Evolutionary conservation across 805 yeast genomes (phyloP), one percentile per base, ranked within the genome.

Genomic region (Candida dendrica): DNA sequence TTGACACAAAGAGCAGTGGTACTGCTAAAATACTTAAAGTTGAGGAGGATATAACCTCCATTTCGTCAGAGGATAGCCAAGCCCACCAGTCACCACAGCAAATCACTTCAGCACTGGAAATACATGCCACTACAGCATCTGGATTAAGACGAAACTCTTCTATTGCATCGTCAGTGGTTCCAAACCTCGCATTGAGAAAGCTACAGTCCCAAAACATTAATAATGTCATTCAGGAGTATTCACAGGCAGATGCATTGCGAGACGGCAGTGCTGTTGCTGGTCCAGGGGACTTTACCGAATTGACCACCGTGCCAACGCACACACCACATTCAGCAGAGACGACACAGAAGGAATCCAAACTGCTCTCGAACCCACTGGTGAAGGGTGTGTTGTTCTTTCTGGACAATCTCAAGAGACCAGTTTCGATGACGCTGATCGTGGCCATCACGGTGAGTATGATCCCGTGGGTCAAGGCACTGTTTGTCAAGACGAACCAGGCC

Each of bases 381-480:
- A 59, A 5, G 44, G 59, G 22, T 56, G 6, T 59, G 53, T 46
- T 51, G 2, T 68, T 63, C 45, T 59, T 71, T 41, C 18, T 65
- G 4, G 72, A 75, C 44, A 84, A 82, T 58, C 76, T 83, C 49
- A 55, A 69, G 37, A 74, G 87, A 40, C 97, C 97, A 1, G 79
- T 81, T 29, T 81, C 95, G 2, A 47, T 84, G 22, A 66, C 95
- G 1, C 72, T 89, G 19, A 71, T 89, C 10, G 36, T 79, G 0
- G 75, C 90, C 0, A 64, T 91, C 36, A 66, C 70, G 1, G 67
- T 87, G 16, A 77, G 93, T 4, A 84, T 91, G 83, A 75, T 93
- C 18, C 96, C 97, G 1, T 93, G 96, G 75, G 74, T 84, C 4
- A 81, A 82, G 49, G 85, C 90, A 0, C 65, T 87, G 14, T 87